These are phyloP conservation scores for Hypomontagnella monticulosa DNA, from an alignment of 495 filamentous ascomycete species.

Conservation along the genomic window DNA sequence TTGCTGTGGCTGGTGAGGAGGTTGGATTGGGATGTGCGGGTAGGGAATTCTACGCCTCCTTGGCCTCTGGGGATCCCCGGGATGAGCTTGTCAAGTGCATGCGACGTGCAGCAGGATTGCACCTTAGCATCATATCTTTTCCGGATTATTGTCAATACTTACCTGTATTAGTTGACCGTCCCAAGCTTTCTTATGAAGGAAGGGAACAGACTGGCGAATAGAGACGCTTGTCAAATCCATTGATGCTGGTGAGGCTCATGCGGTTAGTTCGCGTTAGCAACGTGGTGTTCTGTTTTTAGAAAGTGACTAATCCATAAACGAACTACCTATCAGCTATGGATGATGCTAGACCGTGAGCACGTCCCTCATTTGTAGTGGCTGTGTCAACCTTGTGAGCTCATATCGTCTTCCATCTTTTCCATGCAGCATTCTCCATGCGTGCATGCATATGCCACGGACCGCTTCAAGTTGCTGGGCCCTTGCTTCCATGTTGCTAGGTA, in stretches of 20 bases:
- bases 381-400: neutral
- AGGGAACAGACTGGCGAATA: too few relatives aligned
- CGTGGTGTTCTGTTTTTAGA: slow-evolving; percentile 32
- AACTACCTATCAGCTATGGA: neutral
- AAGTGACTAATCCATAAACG: slow-evolving; percentile 18
- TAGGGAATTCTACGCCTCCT: slow-evolving; percentile 1
- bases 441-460: neutral
- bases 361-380: slow-evolving; percentile 9
- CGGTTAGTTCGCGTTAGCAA: neutral
- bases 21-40: neutral
- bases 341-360: neutral
- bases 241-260: slow-evolving; percentile 15
- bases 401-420: neutral
- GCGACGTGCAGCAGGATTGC: slow-evolving; percentile 14
- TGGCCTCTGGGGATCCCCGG: neutral
- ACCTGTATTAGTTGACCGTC: neutral
- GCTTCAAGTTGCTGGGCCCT: neutral
- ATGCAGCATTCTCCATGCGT: slow-evolving; percentile 4
- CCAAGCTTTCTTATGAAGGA: neutral
- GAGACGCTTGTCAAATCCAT: too few relatives aligned
- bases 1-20: slow-evolving; percentile 6
- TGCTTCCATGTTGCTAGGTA: slow-evolving; percentile 3
- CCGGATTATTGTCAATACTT: neutral
- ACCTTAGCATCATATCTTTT: neutral
- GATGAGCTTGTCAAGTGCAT: neutral